Base-by-base conservation (phyloP, 495 filamentous ascomycete genomes). In the Neurospora sp. region DNA sequence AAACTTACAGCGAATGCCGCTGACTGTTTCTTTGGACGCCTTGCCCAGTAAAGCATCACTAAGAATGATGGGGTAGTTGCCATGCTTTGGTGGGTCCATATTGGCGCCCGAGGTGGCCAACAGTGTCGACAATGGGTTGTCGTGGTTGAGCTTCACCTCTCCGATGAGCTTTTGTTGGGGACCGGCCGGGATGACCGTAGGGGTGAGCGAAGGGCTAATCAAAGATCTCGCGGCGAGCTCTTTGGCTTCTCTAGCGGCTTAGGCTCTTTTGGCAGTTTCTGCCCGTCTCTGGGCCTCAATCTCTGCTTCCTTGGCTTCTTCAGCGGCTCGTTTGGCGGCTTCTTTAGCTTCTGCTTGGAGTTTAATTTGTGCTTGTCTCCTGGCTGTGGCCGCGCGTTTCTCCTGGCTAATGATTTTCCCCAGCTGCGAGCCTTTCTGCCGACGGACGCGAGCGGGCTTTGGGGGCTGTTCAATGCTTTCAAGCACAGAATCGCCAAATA, bases 21-120 rank as follows among this genome's bases (percentile, higher is more conserved):
- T 88, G 71, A 83, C 87, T 35, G 85, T 74, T 70, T 88, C 86
- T 71, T 86, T 87, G 7, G 84, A 77, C 3, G 83, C 69, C 73
- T 87, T 87, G 12, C 86, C 85, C 59, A 87, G 79, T 42, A 89
- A 75, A 3, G 83, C 84, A 76, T 87, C 86, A 77, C 87, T 87
- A 68, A 89, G 78, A 17, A 89, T 82, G 42, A 89, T 81, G 45
- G 85, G 87, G 73, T 87, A 88, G 75, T 84, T 84, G 72, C 82
- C 87, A 40, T 79, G 76, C 76, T 85, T 86, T n/a, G 83, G 85
- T 68, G 83, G 84, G 77, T 86, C 84, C 69, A 86, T 80, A 48
- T 78, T 76, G 74, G 79, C 70, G 68, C 73, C 76, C 27, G 73
- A 40, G 5, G 71, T 40, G 17, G 78, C 74, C 41, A 79, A 79